phyloP scores from a whole-genome alignment of 164 flowering plant genomes.

The Umbellularia californica region DNA sequence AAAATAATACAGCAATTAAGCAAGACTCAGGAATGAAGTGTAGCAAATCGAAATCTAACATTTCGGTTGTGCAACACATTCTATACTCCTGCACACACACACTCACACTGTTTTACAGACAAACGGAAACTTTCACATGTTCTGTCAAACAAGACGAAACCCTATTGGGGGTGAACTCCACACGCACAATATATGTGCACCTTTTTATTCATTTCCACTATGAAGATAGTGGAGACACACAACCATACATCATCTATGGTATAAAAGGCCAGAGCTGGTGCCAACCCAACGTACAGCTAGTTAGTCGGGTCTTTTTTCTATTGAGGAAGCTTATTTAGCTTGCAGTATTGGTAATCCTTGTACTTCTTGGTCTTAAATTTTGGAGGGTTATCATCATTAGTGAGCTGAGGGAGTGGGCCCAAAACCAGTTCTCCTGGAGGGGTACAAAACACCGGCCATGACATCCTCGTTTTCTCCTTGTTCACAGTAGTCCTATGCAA shows the following conservation, averaged over 20 bases:
- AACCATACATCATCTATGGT: background rate
- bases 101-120: background rate
- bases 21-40: too few relatives aligned
- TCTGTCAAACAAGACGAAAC: background rate
- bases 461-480: conserved; percentile 58
- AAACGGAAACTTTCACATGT: background rate
- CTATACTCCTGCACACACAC: background rate
- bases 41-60: background rate
- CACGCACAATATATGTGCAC: too few relatives aligned
- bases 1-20: too few relatives aligned
- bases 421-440: conserved; percentile 53
- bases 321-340: conserved; percentile 76
- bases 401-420: conserved; percentile 65
- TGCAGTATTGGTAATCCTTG: conserved; percentile 60
- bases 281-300: too few relatives aligned
- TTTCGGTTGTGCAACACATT: background rate
- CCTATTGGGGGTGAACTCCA: background rate
- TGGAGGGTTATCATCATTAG: conserved; percentile 41
- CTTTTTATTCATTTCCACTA: background rate
- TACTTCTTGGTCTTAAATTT: conserved; percentile 63
- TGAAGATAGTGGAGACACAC: background rate
- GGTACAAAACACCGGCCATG: conserved; percentile 58
- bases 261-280: too few relatives aligned
- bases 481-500: conserved; percentile 49
- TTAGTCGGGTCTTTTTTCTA: conserved; percentile 1